Evolutionary conservation across 768 basidiomycete species (phyloP), one percentile per base, ranked within the genome.

Genomic region (Amylocystis lapponica): DNA sequence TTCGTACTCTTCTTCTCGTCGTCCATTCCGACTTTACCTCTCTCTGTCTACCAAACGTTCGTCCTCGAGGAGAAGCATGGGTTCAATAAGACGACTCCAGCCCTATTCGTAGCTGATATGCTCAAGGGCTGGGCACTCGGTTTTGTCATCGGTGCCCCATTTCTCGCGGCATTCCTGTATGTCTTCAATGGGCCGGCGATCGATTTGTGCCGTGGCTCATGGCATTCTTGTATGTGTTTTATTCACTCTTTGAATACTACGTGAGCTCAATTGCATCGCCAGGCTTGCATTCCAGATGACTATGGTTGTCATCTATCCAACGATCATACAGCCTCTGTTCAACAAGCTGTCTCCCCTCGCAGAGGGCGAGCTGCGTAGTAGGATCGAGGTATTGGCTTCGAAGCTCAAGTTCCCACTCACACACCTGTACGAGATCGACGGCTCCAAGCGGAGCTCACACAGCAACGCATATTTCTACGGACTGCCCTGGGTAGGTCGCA

Each of bases 401-500:
- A 83, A 82, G 56, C 83, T 98, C 55, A 80, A 83, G 45, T 99
- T 98, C 76, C 95, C 96, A 0, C 69, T 97, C 44, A 96, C 86
- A 58, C 86, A 94, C 62, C 63, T 99, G 40, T 98, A 95, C 61
- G 92, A 96, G 61, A 97, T 98, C 53, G 94, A 98, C 59, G 96
- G 96, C 22, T 92, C 87, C 27, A 96, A 96, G 69, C 81, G 95
- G 36, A 90, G 86, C 64, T 86, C 89, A 2, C 95, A 99, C 66
- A 87, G 84, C 53, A 97, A 97, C 52, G 94, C 94, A n/a, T 98
- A 96, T 69, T 97, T 97, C 73, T 97, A 92, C 51, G 95, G 95
- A 46, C 76, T 97, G 11, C 95, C 94, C 1, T 94, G 92, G 86
- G 90, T 89, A 38, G 31, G 71, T 66, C 0, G 8, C 10, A 5